phyloP scores from a whole-genome alignment of 163 green algal genomes.

The Prototheca stagnorum region DNA sequence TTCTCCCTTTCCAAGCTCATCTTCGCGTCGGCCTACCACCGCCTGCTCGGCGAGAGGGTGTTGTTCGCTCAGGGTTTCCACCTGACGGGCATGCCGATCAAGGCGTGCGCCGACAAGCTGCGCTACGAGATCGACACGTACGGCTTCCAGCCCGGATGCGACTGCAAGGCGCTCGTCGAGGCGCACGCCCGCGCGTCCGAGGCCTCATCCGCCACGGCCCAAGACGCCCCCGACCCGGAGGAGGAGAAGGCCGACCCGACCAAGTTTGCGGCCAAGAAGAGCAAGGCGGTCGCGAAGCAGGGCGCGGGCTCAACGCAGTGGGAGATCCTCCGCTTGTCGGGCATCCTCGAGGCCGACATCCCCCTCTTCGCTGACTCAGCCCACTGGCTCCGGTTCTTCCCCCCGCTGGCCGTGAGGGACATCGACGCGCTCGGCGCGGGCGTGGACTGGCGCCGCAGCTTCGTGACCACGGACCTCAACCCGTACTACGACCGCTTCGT shows the following conservation, averaged over 20 bases:
- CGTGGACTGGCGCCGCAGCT: slow-evolving; percentile 88
- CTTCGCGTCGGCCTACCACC: slow-evolving; percentile 90
- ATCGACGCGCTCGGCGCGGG: slow-evolving; percentile 85
- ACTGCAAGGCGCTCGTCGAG: slow-evolving; percentile 8
- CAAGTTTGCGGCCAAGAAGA: slow-evolving; percentile 91
- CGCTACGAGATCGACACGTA: slow-evolving; percentile 66
- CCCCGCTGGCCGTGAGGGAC: slow-evolving; percentile 67
- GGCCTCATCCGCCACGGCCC: background rate
- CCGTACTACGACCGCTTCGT: slow-evolving; percentile 97
- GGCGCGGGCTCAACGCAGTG: slow-evolving; percentile 71
- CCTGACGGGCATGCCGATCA: slow-evolving; percentile 99
- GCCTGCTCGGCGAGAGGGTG: slow-evolving; percentile 70
- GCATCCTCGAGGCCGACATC: slow-evolving; percentile 77
- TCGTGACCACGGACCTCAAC: slow-evolving; percentile 98
- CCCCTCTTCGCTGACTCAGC: slow-evolving; percentile 33
- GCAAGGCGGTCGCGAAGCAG: slow-evolving; percentile 81
- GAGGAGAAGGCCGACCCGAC: slow-evolving; percentile 42
- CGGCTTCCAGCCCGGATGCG: slow-evolving; percentile 70
- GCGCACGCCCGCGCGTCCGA: slow-evolving; percentile 14
- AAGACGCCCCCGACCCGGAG: background rate
- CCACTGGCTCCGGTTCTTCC: slow-evolving; percentile 94
- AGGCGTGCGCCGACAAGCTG: slow-evolving; percentile 94
- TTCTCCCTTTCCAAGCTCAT: slow-evolving; percentile 98
- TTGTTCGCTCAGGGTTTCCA: slow-evolving; percentile 97
- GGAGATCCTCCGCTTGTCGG: slow-evolving; percentile 78